These are phyloP conservation scores for Scheffersomyces titani DNA, from an alignment of 1,139 yeast species.

Conservation along the genomic window DNA sequence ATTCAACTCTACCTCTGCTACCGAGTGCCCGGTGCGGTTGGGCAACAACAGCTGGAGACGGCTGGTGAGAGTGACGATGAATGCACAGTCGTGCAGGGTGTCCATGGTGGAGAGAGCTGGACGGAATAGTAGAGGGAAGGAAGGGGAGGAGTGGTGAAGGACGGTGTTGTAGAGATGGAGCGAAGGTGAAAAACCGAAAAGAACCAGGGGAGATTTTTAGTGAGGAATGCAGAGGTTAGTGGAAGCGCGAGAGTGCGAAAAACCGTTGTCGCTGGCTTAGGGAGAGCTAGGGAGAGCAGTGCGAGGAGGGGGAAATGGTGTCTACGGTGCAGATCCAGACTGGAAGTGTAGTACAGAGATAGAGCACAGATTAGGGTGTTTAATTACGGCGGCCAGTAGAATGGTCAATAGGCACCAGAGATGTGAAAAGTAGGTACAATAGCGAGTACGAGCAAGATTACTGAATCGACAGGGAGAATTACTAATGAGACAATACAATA, in stretches of 20 bases:
- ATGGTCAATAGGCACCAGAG: too few relatives aligned
- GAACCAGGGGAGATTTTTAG: neutral
- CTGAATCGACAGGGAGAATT: neutral
- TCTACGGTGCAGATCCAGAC: neutral
- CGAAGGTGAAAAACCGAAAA: neutral
- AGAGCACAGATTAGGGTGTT: too few relatives aligned
- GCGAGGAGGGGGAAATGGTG: neutral
- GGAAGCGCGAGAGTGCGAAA: neutral
- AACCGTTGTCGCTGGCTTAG: neutral
- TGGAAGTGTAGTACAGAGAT: too few relatives aligned
- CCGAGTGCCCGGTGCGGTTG: conserved; percentile 37
- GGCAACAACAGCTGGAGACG: conserved; percentile 41
- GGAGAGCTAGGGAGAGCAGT: neutral
- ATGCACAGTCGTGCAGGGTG: conserved; percentile 2
- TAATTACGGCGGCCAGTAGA: too few relatives aligned
- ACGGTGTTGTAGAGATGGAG: neutral
- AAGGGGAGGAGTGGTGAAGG: neutral
- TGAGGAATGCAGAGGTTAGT: neutral
- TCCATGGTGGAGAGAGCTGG: neutral
- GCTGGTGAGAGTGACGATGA: conserved; percentile 16
- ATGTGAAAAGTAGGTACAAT: neutral
- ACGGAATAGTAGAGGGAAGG: neutral
- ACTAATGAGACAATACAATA: neutral
- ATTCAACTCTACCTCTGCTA: conserved; percentile 47
- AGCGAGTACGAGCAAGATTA: neutral